phyloP scores from a whole-genome alignment of 176 grass and related monocot genomes.

The Musa acuminata region DNA sequence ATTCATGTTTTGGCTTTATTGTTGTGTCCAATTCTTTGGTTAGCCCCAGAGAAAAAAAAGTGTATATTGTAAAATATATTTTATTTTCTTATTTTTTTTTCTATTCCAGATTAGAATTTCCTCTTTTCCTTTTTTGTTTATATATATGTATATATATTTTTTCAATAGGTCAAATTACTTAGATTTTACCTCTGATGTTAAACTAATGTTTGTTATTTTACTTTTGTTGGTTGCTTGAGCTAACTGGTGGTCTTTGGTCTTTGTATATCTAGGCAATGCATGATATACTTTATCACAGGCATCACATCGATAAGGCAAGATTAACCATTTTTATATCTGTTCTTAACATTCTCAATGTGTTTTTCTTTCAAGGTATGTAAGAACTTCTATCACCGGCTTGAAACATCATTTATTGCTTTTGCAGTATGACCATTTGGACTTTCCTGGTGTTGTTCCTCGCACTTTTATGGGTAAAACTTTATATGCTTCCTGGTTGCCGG shows the following conservation, averaged over 20 bases:
- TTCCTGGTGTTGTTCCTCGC: conserved; percentile 88
- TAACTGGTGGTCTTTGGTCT: neutral
- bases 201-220: conserved; percentile 6
- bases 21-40: too few relatives aligned
- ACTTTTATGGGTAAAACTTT: conserved; percentile 54
- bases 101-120: too few relatives aligned
- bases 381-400: neutral
- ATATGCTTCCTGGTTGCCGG: neutral
- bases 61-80: too few relatives aligned
- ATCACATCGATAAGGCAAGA: conserved; percentile 69
- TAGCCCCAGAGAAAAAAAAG: too few relatives aligned
- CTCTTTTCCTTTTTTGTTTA: neutral
- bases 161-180: neutral
- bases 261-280: conserved; percentile 78
- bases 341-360: conserved; percentile 12
- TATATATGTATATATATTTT: neutral
- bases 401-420: conserved; percentile 11
- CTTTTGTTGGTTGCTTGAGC: neutral
- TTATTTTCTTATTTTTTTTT: too few relatives aligned
- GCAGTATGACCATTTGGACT: conserved; percentile 91
- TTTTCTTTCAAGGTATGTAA: conserved; percentile 17
- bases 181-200: neutral
- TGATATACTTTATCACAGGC: conserved; percentile 71
- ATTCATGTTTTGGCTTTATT: too few relatives aligned
- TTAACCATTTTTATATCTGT: conserved; percentile 3